Evolutionary conservation across 106 monocot species (phyloP), one percentile per base, ranked within the genome.

Genomic region (Dactylorhiza incarnata): DNA sequence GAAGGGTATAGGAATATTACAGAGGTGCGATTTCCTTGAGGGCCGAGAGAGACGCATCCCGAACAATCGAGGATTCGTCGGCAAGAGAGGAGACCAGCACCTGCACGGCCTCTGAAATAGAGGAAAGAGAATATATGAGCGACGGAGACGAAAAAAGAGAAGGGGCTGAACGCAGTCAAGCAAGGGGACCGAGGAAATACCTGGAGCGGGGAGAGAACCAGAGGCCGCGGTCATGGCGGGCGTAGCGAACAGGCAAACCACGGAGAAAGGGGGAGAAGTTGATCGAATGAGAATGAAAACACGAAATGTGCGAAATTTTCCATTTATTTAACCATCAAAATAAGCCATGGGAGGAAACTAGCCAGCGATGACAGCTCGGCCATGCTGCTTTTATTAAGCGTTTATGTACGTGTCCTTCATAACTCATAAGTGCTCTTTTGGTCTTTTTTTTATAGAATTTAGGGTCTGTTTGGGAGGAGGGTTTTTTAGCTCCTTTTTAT

Each of bases 11-110:
- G 75, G 14, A 4, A 11, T 37, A 73, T 83, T 86, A 99, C 97
- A 94, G 44, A 4, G 94, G 91, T 43, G 97, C 89, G 75, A 99
- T 91, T 45, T 91, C 91, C 78, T 84, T 81, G 75, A 99, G 94
- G 12, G 97, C 79, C 25, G 87, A 63, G 22, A 91, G 48, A 37
- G 97, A 91, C 16, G 91, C 84, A 23, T 94, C 84, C 48, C 94
- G 79, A 65, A 94, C 97, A 76, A 84, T 26, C 20, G 84, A 80
- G 16, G 89, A 89, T 43, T 99, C 97, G 63, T 99, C 97, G 63
- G 84, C 87, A 55, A 99, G 91, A 2, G 91, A 91, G 9, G 87
- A 69, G 19, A 91, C 94, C 37, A 99, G 91, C 62, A 91, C 87
- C 74, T 86, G 91, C 74, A 99, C 94, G 45, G 97, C 97, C 72